Conservation (phyloP, 2,329 filamentous ascomycete species). For the Blumeriella jaapii region DNA sequence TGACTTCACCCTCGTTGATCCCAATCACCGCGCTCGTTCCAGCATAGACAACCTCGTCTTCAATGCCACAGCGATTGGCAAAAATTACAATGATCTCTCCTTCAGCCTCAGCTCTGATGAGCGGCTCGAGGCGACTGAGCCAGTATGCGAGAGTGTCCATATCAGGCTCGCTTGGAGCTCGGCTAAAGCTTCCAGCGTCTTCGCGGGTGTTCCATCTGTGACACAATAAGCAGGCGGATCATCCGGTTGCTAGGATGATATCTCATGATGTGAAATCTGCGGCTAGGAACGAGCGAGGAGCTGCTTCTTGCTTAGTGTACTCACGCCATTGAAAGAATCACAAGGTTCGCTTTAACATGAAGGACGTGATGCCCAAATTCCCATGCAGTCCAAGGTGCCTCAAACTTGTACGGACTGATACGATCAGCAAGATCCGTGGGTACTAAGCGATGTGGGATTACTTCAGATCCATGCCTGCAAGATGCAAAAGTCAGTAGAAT, state of each 20-base stretch:
- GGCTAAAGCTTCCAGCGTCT: conserved; percentile 35
- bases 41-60: conserved; percentile 56
- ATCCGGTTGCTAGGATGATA: too few species aligned
- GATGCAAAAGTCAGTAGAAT: neutral
- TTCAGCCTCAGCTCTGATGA: conserved; percentile 39
- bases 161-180: conserved; percentile 47
- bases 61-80: conserved; percentile 58
- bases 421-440: conserved; percentile 10
- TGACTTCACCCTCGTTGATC: conserved; percentile 52
- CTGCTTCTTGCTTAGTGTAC: neutral
- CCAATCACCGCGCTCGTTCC: conserved; percentile 64
- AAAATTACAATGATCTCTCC: conserved; percentile 59
- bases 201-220: conserved; percentile 52
- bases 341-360: conserved; percentile 43
- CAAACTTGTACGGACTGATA: conserved; percentile 37
- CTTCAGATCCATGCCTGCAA: conserved; percentile 49
- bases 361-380: conserved; percentile 43
- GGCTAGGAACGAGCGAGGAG: too few species aligned
- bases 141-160: conserved; percentile 66
- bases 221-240: neutral
- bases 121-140: conserved; percentile 57
- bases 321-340: conserved; percentile 60
- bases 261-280: too few species aligned
- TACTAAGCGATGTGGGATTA: conserved; percentile 23
- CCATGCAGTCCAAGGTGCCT: conserved; percentile 37